Percentiles rank a stretch among this genome's conserved stretches.
These are phyloP conservation scores for Suaeda aralocaspica DNA, from an alignment of 148 eudicot genomes.

Conservation along the genomic window DNA sequence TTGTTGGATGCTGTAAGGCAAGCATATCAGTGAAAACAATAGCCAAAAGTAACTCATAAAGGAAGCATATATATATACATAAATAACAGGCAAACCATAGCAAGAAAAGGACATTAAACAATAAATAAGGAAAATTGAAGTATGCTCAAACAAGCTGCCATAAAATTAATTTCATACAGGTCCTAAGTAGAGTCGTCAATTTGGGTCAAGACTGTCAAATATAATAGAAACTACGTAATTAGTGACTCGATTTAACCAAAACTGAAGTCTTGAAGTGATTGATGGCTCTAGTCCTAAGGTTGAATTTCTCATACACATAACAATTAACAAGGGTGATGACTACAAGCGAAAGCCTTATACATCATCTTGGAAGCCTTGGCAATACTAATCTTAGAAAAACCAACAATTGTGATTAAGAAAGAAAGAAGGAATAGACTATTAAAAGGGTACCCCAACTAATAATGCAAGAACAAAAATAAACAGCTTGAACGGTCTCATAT, in stretches of 20 bases:
- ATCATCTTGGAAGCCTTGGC: background rate
- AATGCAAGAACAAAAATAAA: background rate
- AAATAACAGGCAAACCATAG: background rate
- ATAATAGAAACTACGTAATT: too few species aligned
- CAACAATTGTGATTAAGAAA: background rate
- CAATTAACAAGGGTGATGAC: background rate
- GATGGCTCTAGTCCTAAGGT: too few species aligned
- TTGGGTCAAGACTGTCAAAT: too few species aligned
- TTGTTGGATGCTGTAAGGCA: constrained; percentile 73
- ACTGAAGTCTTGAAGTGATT: too few species aligned
- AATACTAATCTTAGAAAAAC: background rate
- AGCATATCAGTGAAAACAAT: background rate
- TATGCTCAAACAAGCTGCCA: background rate
- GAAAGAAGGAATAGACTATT: background rate
- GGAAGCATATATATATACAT: background rate
- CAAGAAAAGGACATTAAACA: background rate
- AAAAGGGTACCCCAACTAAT: background rate
- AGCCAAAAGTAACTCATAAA: constrained; percentile 5
- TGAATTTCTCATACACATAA: background rate
- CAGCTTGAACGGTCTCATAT: background rate
- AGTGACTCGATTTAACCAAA: too few species aligned
- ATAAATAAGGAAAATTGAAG: background rate
- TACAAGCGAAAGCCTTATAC: background rate
- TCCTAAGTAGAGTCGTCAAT: too few species aligned
- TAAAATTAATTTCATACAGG: background rate